Evolutionary conservation across 2,329 filamentous ascomycete genomes (phyloP).

Genomic region (Orbilia quercus): DNA sequence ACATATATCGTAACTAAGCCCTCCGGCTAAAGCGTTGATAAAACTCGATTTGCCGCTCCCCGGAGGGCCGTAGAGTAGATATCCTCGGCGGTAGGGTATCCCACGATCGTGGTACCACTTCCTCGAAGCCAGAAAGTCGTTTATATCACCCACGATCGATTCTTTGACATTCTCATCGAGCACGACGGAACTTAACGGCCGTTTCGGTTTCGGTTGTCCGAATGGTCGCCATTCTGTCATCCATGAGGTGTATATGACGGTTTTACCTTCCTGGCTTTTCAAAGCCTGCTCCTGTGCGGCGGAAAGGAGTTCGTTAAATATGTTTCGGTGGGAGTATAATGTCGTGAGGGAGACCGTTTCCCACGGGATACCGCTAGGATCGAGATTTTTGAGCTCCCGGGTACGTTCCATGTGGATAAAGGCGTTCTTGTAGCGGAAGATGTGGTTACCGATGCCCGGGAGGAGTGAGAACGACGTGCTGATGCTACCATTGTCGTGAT

Average conservation of each 20-base stretch:
- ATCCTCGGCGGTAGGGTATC: conserved; percentile 89
- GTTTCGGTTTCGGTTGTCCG: conserved; percentile 84
- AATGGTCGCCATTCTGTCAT: conserved; percentile 86
- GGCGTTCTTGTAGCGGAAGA: conserved; percentile 85
- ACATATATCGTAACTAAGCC: conserved; percentile 89
- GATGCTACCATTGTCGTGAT: conserved; percentile 74
- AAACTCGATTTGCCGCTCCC: conserved; percentile 96
- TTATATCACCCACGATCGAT: conserved; percentile 80
- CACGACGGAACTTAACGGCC: conserved; percentile 87
- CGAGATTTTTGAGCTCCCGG: conserved; percentile 82
- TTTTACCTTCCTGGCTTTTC: conserved; percentile 88
- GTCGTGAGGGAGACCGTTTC: conserved; percentile 94
- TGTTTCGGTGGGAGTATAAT: conserved; percentile 84
- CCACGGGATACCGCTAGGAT: conserved; percentile 87
- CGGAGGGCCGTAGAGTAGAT: conserved; percentile 87
- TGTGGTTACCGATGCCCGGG: conserved; percentile 88
- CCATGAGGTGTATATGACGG: conserved; percentile 85
- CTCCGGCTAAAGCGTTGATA: conserved; percentile 92
- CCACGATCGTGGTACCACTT: conserved; percentile 95
- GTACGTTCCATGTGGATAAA: conserved; percentile 89
- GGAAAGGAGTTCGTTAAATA: conserved; percentile 89
- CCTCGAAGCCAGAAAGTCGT: conserved; percentile 80
- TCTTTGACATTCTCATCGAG: conserved; percentile 86
- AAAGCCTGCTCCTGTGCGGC: conserved; percentile 85
- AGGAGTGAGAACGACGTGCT: conserved; percentile 87